phyloP scores from a whole-genome alignment of 768 basidiomycete genomes.

The Xerocomus brunneocitrinus region DNA sequence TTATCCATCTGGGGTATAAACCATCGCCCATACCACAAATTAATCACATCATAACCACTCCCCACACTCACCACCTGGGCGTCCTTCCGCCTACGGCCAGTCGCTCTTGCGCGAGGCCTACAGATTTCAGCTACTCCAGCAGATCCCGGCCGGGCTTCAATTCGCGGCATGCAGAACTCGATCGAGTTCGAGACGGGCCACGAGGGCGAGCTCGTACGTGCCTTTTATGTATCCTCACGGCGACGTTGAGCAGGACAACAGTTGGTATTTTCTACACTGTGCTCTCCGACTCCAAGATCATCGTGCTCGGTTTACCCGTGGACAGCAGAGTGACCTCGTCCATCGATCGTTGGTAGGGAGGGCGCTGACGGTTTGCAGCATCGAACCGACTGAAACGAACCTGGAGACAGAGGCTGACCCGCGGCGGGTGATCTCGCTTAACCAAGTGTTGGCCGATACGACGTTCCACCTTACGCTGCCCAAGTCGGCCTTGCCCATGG shows the following conservation, averaged over 20 bases:
- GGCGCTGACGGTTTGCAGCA: conserved; percentile 13
- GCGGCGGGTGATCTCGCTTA: conserved; percentile 18
- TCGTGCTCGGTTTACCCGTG: conserved; percentile 32
- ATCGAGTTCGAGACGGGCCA: conserved; percentile 25
- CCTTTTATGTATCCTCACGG: no score
- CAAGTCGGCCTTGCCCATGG: conserved; percentile 14
- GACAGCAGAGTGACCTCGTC: conserved; percentile 32
- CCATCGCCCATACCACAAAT: background rate
- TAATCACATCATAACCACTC: conserved; percentile 26
- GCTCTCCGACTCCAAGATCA: conserved; percentile 29
- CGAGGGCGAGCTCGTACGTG: conserved; percentile 25
- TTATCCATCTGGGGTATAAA: conserved; percentile 9
- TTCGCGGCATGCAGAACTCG: conserved; percentile 15
- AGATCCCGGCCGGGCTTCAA: conserved; percentile 20
- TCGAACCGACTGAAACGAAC: conserved; percentile 27
- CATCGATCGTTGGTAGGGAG: conserved; percentile 5
- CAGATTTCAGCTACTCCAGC: conserved; percentile 31
- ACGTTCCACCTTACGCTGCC: conserved; percentile 24
- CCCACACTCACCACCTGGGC: conserved; percentile 42
- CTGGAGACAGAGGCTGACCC: conserved; percentile 26
- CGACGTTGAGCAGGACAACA: background rate
- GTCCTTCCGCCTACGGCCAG: conserved; percentile 38
- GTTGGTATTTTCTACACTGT: conserved; percentile 38
- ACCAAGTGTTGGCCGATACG: conserved; percentile 29
- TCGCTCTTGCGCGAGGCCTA: conserved; percentile 37